A percentile compares a stretch with the other conserved stretches of the same genome.
Conservation (phyloP, 2,329 filamentous ascomycete genomes). For the Elsinoe fawcettii region DNA sequence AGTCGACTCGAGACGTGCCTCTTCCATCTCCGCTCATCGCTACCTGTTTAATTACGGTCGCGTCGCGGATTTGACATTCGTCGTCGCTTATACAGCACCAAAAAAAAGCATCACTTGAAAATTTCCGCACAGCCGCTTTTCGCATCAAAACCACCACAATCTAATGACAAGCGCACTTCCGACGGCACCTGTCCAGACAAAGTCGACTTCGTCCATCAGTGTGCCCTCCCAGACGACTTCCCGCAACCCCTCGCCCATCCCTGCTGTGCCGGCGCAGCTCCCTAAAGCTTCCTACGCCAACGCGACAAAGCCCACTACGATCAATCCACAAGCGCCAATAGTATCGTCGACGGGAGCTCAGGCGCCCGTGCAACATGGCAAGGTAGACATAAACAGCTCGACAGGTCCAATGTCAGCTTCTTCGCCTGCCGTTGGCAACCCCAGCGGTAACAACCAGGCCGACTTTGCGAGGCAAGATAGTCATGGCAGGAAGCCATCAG, state of each 20-base stretch:
- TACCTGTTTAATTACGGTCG: neutral
- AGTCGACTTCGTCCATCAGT: conserved; percentile 41
- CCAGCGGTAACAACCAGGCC: conserved; percentile 40
- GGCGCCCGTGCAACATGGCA: conserved; percentile 44
- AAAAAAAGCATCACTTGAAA: conserved; percentile 17
- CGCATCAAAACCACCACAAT: conserved; percentile 22
- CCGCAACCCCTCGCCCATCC: conserved; percentile 45
- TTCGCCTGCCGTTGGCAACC: conserved; percentile 29
- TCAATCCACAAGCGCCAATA: conserved; percentile 39
- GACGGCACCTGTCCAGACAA: conserved; percentile 40
- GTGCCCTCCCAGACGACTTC: conserved; percentile 41
- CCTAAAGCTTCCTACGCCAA: conserved; percentile 54
- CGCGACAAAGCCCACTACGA: conserved; percentile 45
- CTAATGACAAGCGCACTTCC: conserved; percentile 57
- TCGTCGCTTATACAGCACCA: conserved; percentile 5
- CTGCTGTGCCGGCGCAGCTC: conserved; percentile 49
- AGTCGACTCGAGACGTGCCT: conserved; percentile 7
- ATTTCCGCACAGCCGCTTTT: conserved; percentile 18
- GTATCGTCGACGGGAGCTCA: conserved; percentile 45
- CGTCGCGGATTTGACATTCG: conserved; percentile 17
- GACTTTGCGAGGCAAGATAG: conserved; percentile 45
- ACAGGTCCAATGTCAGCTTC: conserved; percentile 16
- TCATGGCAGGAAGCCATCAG: conserved; percentile 78
- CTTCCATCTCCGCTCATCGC: conserved; percentile 13
- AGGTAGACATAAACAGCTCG: conserved; percentile 45